Percentiles rank a stretch among this genome's conserved stretches.
These are phyloP conservation scores for Cerrena zonata DNA, from an alignment of 1,284 basidiomycete genomes.

Conservation along the genomic window DNA sequence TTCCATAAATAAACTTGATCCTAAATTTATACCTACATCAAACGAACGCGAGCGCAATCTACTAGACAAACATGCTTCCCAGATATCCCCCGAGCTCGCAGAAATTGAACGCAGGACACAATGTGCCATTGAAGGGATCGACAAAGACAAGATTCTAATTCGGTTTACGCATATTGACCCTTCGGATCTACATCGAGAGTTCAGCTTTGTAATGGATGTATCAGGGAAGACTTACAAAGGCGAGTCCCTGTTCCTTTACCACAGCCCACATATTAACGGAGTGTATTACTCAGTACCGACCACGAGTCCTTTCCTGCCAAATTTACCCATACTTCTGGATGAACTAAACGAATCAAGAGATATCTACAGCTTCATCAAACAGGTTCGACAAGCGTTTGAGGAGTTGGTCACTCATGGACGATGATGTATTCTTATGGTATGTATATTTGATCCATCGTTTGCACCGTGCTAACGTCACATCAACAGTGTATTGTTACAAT, in stretches of 20 bases:
- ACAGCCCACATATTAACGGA: constrained; percentile 2
- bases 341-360: constrained; percentile 59
- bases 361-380: constrained; percentile 57
- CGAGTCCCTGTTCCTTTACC: constrained; percentile 27
- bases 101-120: constrained; percentile 56
- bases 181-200: constrained; percentile 52
- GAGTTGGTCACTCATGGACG: constrained; percentile 18
- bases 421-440: constrained; percentile 2
- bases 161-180: constrained; percentile 67
- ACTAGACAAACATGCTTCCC: constrained; percentile 54
- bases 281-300: constrained; percentile 50
- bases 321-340: constrained; percentile 57
- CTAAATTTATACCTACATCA: not conserved
- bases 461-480: not conserved
- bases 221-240: constrained; percentile 60
- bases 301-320: constrained; percentile 58
- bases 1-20: not conserved
- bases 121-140: constrained; percentile 71
- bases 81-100: constrained; percentile 50
- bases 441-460: not conserved
- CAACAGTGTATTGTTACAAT: not conserved
- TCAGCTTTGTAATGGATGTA: constrained; percentile 72
- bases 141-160: constrained; percentile 65
- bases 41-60: constrained; percentile 58
- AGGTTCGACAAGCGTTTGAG: constrained; percentile 42